phyloP scores from a whole-genome alignment of 2,329 filamentous ascomycete species.

The Colletotrichum costaricense region DNA sequence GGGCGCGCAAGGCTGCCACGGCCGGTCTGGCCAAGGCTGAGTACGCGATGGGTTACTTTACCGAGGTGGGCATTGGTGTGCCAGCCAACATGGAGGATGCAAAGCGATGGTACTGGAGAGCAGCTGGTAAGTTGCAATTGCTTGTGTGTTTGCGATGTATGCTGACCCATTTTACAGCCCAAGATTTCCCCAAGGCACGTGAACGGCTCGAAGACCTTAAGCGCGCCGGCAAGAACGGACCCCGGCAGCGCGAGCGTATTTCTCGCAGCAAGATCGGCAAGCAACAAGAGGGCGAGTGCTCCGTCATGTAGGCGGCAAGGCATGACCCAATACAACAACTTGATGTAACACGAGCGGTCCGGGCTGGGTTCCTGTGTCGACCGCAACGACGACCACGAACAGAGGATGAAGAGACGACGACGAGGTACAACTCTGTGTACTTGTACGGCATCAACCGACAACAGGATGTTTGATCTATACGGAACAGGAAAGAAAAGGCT shows the following conservation, averaged over 20 bases:
- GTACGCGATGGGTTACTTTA: conserved; percentile 98
- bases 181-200: conserved; percentile 93
- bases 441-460: conserved; percentile 9
- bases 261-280: conserved; percentile 84
- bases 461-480: conserved; percentile 7
- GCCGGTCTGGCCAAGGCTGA: conserved; percentile 92
- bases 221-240: conserved; percentile 71
- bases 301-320: conserved; percentile 74
- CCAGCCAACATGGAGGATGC: conserved; percentile 91
- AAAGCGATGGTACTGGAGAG: conserved; percentile 97
- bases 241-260: conserved; percentile 81
- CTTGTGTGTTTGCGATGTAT: background rate
- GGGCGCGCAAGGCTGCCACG: conserved; percentile 92
- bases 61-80: conserved; percentile 92
- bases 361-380: conserved; percentile 23
- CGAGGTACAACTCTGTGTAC: conserved; percentile 10
- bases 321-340: background rate
- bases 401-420: conserved; percentile 6
- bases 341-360: conserved; percentile 20
- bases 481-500: background rate
- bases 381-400: conserved; percentile 20
- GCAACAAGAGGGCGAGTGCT: conserved; percentile 90
- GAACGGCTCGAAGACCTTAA: conserved; percentile 94
- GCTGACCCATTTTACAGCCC: conserved; percentile 68
- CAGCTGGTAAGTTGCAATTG: conserved; percentile 81